Percentiles rank a stretch among this genome's conserved stretches.
Conservation (phyloP, 2,329 filamentous ascomycete genomes). For the Ustulina deusta region DNA sequence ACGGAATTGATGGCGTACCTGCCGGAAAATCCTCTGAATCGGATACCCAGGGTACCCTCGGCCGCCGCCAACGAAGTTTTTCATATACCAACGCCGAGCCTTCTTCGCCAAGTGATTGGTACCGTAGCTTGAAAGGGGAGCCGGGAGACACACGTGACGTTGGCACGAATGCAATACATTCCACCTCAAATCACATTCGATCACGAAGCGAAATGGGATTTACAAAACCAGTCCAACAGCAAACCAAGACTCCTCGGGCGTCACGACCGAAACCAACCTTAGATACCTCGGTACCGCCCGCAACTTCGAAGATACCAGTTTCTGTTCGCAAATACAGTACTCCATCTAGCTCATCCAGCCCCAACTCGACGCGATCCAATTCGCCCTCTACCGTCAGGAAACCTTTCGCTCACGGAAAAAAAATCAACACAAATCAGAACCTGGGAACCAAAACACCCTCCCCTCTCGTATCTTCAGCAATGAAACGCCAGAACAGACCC, state of each 20-base stretch:
- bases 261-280: constrained; percentile 53
- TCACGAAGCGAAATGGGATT: constrained; percentile 72
- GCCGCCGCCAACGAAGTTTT: constrained; percentile 63
- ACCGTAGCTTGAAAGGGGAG: constrained; percentile 44
- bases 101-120: constrained; percentile 70
- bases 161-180: constrained; percentile 44
- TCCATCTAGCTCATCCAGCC: constrained; percentile 61
- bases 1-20: constrained; percentile 68
- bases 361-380: constrained; percentile 66
- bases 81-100: constrained; percentile 70
- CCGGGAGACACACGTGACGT: constrained; percentile 38
- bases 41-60: constrained; percentile 66
- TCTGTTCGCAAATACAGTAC: constrained; percentile 60
- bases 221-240: constrained; percentile 50
- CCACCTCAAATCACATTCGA: constrained; percentile 60
- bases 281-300: constrained; percentile 48
- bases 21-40: constrained; percentile 78
- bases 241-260: constrained; percentile 49
- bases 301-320: constrained; percentile 60
- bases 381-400: constrained; percentile 64
- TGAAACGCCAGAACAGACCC: constrained; percentile 57
- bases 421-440: constrained; percentile 50
- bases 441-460: constrained; percentile 60
- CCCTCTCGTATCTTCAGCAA: constrained; percentile 47
- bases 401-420: constrained; percentile 57